These are phyloP conservation scores for Rhynchospora tenuis DNA, from an alignment of 176 grass and related monocot species.

Conservation along the genomic window DNA sequence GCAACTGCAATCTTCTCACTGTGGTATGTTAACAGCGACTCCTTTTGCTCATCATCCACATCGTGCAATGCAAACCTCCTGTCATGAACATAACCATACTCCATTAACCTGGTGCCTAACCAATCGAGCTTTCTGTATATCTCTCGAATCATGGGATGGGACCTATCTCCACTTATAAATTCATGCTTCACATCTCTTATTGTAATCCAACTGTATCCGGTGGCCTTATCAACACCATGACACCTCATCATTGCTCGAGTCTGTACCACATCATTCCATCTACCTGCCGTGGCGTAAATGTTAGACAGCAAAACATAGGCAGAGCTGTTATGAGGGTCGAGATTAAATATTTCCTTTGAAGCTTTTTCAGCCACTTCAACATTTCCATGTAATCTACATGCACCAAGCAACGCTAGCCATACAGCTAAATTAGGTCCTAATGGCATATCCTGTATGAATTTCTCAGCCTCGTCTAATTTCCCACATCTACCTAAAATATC, in stretches of 20 bases:
- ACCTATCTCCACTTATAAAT: slow-evolving; percentile 42
- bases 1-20: slow-evolving; percentile 46
- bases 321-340: slow-evolving; percentile 34
- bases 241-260: slow-evolving; percentile 42
- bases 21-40: slow-evolving; percentile 31
- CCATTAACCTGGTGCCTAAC: slow-evolving; percentile 35
- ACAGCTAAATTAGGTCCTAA: slow-evolving; percentile 45
- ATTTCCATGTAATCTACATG: slow-evolving; percentile 54
- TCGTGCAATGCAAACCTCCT: slow-evolving; percentile 46
- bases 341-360: slow-evolving; percentile 37
- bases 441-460: slow-evolving; percentile 44
- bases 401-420: slow-evolving; percentile 40
- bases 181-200: slow-evolving; percentile 38
- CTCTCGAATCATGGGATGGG: slow-evolving; percentile 37
- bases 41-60: slow-evolving; percentile 48
- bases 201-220: slow-evolving; percentile 50
- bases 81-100: slow-evolving; percentile 39
- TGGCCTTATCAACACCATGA: slow-evolving; percentile 30
- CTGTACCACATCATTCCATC: slow-evolving; percentile 41
- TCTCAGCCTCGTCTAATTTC: slow-evolving; percentile 50
- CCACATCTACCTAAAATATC: slow-evolving; percentile 52
- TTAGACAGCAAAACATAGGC: slow-evolving; percentile 48
- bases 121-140: slow-evolving; percentile 45
- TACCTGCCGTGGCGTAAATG: slow-evolving; percentile 39
- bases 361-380: slow-evolving; percentile 42